A percentile compares a stretch with the other conserved stretches of the same genome.
Evolutionary conservation across 2,329 filamentous ascomycete species (phyloP).

Genomic region (Calonectria pauciramosa): DNA sequence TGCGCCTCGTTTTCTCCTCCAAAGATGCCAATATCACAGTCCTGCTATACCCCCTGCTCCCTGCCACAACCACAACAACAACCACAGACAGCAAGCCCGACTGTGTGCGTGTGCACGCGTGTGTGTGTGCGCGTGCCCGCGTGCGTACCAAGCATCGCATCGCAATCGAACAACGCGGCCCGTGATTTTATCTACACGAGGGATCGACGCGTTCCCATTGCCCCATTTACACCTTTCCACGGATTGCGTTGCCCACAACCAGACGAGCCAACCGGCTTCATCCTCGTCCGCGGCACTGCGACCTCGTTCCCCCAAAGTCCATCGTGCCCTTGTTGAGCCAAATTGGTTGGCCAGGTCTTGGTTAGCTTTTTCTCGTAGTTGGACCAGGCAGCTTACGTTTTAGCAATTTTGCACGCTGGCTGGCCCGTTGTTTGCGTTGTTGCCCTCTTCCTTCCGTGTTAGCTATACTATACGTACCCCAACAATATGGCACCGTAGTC

Average conservation of each 20-base stretch:
- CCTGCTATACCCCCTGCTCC: slow-evolving; percentile 10
- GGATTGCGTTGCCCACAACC: not conserved
- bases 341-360: not conserved
- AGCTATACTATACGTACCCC: not conserved
- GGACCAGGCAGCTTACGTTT: not conserved
- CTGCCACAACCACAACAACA: not conserved
- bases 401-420: not conserved
- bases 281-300: not conserved
- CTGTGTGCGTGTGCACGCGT: not conserved
- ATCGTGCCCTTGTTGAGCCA: slow-evolving; percentile 5
- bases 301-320: not conserved
- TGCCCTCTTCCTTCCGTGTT: not conserved
- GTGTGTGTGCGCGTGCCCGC: not conserved
- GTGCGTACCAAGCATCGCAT: not conserved
- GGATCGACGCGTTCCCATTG: slow-evolving; percentile 16
- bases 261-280: not conserved
- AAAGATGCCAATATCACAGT: slow-evolving; percentile 8
- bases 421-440: not conserved
- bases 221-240: not conserved
- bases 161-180: not conserved
- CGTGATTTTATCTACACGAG: slow-evolving; percentile 13
- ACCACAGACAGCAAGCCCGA: not conserved
- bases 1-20: not conserved
- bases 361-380: not conserved
- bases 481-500: not conserved